Evolutionary conservation across 768 basidiomycete genomes (phyloP), one percentile per base, ranked within the genome.

Genomic region (Collybiopsis confluens): DNA sequence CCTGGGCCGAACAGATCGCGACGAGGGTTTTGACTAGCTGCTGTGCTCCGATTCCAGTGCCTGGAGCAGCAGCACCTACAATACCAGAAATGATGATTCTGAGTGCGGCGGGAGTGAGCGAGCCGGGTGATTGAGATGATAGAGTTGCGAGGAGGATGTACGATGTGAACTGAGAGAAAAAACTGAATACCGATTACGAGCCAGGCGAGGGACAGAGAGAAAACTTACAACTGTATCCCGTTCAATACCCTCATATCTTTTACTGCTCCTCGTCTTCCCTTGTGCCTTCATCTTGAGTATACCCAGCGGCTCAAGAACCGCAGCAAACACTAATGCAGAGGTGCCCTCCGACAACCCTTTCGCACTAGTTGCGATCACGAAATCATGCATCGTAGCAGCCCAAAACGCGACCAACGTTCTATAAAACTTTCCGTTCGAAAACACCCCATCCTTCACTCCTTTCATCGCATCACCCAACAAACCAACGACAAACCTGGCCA

Each of bases 401-500:
- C 92, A 90, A 70, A 98, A 98, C 1, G 85, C 84, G 41, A 92
- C 68, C 15, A 98, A 70, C 0, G 88, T 80, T 35, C 85, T 85
- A 64, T 96, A 85, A 8, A 36, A 45, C 26, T 21, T 45, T 23
- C 41, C 38, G 6, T 36, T 15, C 0, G 47, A 48, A 20, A n/a
- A 66, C 63, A 52, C 67, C 64, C 1, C 70, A 70, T 28, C 71
- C 76, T 40, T 52, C 18, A 16, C 24, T 28, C 30, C 38, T 61
- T 82, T 80, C 50, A 86, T 54, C 0, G 83, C 76, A 18, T 62
- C 63, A 1, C 89, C 85, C 2, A 96, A 76, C 13, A 96, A 67
- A 4, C 75, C 73, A 1, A 81, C 71, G 6, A 92, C 71, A 58
- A 90, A 89, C 18, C 88, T 85, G 4, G 92, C 80, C 4, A 93